Evolutionary conservation across 139 green algal genomes (phyloP).

Genomic region (Tetraselmis striata): DNA sequence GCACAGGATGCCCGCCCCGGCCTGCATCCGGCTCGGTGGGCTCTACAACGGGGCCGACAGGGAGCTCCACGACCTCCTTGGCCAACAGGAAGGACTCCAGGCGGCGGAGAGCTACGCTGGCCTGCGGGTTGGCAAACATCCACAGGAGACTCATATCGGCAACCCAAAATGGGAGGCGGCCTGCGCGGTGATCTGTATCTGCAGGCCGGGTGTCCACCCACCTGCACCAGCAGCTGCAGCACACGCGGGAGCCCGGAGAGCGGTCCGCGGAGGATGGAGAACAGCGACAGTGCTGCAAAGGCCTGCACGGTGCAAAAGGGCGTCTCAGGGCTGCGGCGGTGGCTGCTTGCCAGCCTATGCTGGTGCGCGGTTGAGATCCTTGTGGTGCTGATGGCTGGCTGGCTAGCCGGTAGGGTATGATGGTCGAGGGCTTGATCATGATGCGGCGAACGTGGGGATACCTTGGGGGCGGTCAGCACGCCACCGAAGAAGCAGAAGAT

Average conservation of each 20-base stretch:
- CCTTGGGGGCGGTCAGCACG: background rate
- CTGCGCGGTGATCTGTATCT: background rate
- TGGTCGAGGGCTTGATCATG: no score
- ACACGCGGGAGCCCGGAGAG: conserved; percentile 3
- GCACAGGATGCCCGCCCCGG: background rate
- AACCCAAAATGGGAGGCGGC: background rate
- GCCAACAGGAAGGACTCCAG: background rate
- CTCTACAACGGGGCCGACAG: background rate
- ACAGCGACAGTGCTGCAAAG: conserved; percentile 14
- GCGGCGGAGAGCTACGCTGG: background rate
- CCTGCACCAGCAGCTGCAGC: background rate
- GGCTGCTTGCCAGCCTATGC: no score
- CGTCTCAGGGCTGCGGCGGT: no score
- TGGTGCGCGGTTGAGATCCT: no score
- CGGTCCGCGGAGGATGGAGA: conserved; percentile 13
- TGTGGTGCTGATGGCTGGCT: no score
- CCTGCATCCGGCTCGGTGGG: no score
- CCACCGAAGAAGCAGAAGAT: conserved; percentile 3
- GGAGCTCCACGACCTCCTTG: background rate
- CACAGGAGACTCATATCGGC: background rate
- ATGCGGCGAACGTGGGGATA: no score
- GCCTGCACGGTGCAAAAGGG: no score
- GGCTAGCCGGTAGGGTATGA: no score
- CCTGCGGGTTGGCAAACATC: background rate
- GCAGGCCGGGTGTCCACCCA: background rate